Evolutionary conservation across 352 stramenopile species (phyloP), one percentile per base, ranked within the genome.

Genomic region (Blastocystis sp.): DNA sequence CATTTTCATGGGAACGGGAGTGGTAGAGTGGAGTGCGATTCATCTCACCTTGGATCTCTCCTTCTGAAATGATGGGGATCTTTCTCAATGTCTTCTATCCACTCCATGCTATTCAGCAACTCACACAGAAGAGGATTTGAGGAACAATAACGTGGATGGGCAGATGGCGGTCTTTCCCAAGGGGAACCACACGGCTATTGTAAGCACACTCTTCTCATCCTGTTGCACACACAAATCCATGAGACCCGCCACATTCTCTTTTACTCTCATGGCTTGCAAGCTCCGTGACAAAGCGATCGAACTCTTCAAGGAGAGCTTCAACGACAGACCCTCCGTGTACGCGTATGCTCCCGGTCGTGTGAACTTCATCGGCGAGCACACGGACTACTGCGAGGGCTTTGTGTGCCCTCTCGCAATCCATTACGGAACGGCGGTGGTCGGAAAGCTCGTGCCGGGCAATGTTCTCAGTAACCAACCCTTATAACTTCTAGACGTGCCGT

Each of bases 301-400:
- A n/a, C 69, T 56, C 7, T 78, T 67, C 21, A 78, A 59, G 69
- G 41, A 56, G 23, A 59, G 17, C 7, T 78, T 78, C 69, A 64
- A 78, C 28, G 69, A 78, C 10, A 65, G 41, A 38, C 69, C 69
- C 28, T 59, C 43, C 7, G 28, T 65, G 21, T 89, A 65, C 76
- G 91, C 92, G 11, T 91, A 88, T 0, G 95, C 95, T 40, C 95
- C 95, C 9, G 95, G 95, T 64, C 93, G 95, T 65, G 95, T 98
- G n/a, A 98, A 98, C 91, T 92, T 98, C 76, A 98, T 98, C 61
- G 93, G 92, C 61, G 95, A 98, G 90, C 95, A 98, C 91, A 97
- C 94, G 1, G 95, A 98, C 90, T 98, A 98, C 91, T 98, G 96
- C 76, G 94, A 96, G 82, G 94, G 95, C 45, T 98, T 97, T 90